A percentile compares a stretch with the other conserved stretches of the same genome.
These are phyloP conservation scores for Paraleonurus japonicus DNA, from an alignment of 257 asterid genomes.

Conservation along the genomic window DNA sequence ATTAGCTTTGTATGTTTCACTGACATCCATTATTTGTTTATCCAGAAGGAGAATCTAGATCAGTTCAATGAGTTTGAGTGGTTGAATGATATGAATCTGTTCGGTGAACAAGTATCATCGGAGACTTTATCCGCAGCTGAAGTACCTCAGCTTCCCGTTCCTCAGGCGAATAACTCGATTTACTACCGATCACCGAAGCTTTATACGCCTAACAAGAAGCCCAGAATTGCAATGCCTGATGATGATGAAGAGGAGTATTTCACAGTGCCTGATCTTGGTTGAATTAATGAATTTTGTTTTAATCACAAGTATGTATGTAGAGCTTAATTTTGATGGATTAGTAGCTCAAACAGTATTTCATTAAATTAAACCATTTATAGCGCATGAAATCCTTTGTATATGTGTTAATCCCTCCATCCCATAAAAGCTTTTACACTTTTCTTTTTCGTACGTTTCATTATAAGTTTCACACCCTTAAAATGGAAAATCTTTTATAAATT, in stretches of 20 bases:
- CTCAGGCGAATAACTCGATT: conserved; percentile 41
- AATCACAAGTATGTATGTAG: background rate
- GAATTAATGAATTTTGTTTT: conserved; percentile 14
- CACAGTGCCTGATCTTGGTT: conserved; percentile 94
- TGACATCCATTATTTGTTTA: background rate
- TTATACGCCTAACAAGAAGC: conserved; percentile 63
- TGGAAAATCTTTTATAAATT: too few species aligned
- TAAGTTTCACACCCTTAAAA: too few species aligned
- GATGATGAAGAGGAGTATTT: conserved; percentile 75
- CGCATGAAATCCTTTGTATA: too few species aligned
- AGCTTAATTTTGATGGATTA: background rate
- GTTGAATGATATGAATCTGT: conserved; percentile 60
- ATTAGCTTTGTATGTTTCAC: background rate
- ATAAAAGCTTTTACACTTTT: too few species aligned
- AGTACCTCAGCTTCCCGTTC: conserved; percentile 71
- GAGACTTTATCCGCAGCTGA: conserved; percentile 70
- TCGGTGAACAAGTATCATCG: conserved; percentile 50
- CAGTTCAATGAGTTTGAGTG: conserved; percentile 74
- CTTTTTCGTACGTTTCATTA: too few species aligned
- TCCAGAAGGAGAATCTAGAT: conserved; percentile 84
- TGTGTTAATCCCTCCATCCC: too few species aligned
- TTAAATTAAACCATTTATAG: background rate
- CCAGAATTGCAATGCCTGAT: conserved; percentile 55
- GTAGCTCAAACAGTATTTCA: background rate
- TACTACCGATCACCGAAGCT: conserved; percentile 39